A percentile compares a stretch with the other conserved stretches of the same genome.
phyloP scores from a whole-genome alignment of 2,329 filamentous ascomycete species.

The Ascochyta rabiei region DNA sequence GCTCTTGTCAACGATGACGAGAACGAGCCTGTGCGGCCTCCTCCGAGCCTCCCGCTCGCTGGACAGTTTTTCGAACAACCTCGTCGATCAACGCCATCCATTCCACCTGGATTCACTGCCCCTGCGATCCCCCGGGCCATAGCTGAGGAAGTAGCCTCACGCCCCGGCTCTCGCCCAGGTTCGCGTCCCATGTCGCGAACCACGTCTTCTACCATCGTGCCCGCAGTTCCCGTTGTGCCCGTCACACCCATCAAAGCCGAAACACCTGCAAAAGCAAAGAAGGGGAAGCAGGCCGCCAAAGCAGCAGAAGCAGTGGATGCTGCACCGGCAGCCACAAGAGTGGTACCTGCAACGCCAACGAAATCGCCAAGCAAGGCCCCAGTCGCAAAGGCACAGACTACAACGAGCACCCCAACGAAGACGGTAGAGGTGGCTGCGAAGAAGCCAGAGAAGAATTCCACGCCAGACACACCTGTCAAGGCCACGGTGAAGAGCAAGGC shows the following conservation, averaged over 20 bases:
- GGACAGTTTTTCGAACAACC: conserved; percentile 43
- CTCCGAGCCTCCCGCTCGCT: conserved; percentile 24
- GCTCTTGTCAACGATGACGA: conserved; percentile 67
- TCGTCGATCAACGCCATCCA: conserved; percentile 52
- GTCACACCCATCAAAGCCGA: conserved; percentile 41
- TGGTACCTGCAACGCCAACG: conserved; percentile 29
- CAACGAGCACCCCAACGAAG: conserved; percentile 22
- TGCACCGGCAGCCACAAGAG: conserved; percentile 4
- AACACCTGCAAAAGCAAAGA: conserved; percentile 40
- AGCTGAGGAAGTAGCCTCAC: conserved; percentile 29
- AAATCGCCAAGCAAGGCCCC: conserved; percentile 21
- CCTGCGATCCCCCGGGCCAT: conserved; percentile 34
- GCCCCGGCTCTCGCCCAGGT: conserved; percentile 27
- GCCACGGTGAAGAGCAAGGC: conserved; percentile 28
- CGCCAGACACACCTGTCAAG: conserved; percentile 21
- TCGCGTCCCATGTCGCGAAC: conserved; percentile 45
- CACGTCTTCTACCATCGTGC: conserved; percentile 38
- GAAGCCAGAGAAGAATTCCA: conserved; percentile 23
- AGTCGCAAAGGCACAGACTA: conserved; percentile 17
- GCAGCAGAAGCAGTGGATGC: conserved; percentile 1
- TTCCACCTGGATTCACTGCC: conserved; percentile 53
- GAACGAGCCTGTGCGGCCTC: conserved; percentile 40
- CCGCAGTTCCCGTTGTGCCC: conserved; percentile 50
- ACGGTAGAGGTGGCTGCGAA: background rate
- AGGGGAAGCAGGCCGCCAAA: conserved; percentile 25